Percentiles rank a stretch among this genome's conserved stretches.
Conservation (phyloP, 2,329 filamentous ascomycete species). For the Aspergillus sergii region DNA sequence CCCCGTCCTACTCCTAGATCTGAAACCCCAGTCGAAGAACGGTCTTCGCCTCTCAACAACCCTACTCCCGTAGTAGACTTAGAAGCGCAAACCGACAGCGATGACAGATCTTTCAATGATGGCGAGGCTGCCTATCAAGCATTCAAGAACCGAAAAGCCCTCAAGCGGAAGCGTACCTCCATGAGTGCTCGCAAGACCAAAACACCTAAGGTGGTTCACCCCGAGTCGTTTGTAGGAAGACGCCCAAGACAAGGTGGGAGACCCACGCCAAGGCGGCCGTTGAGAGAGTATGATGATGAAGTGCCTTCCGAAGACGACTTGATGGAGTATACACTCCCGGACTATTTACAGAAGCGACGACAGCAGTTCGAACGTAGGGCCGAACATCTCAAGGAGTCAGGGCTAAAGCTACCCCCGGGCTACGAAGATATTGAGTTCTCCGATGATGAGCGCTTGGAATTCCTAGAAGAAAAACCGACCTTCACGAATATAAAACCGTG, state of each 20-base stretch:
- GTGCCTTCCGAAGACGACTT: conserved; percentile 57
- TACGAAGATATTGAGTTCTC: conserved; percentile 77
- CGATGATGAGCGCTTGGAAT: conserved; percentile 65
- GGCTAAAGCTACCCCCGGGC: conserved; percentile 74
- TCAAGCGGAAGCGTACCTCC: conserved; percentile 55
- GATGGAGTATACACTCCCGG: conserved; percentile 65
- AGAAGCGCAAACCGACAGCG: conserved; percentile 25
- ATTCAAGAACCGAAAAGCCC: conserved; percentile 63
- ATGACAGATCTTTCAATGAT: conserved; percentile 40
- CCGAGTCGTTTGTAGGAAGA: conserved; percentile 42
- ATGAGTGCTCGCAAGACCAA: conserved; percentile 53
- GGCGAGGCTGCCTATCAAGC: conserved; percentile 57
- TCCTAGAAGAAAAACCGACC: conserved; percentile 69
- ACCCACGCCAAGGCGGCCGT: conserved; percentile 30
- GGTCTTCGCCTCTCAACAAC: conserved; percentile 14
- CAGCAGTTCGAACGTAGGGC: conserved; percentile 67
- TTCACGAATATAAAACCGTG: conserved; percentile 67
- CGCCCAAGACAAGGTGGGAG: conserved; percentile 31
- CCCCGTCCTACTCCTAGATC: background rate
- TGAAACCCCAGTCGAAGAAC: conserved; percentile 7
- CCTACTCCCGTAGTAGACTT: conserved; percentile 25
- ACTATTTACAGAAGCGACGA: conserved; percentile 71
- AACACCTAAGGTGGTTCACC: conserved; percentile 44
- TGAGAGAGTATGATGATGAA: conserved; percentile 47
- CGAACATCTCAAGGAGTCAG: conserved; percentile 64